Evolutionary conservation across 805 yeast genomes (phyloP).

Genomic region (Yamadazyma tumulicola): DNA sequence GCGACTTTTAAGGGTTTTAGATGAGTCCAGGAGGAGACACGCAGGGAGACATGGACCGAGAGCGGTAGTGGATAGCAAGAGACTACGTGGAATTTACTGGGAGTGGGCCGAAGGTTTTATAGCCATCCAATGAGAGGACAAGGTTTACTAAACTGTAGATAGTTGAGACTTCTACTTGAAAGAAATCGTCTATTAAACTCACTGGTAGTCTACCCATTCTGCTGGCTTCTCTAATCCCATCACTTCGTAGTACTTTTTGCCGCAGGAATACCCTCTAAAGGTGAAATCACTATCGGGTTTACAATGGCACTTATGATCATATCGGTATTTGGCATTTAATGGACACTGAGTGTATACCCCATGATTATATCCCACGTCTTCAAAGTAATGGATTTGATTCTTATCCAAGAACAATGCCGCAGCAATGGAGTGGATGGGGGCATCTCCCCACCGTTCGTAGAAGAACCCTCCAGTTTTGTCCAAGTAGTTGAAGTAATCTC

Average conservation of each 20-base stretch:
- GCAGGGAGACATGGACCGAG: too few species aligned
- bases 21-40: neutral
- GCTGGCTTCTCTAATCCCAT: conserved; percentile 27
- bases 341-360: conserved; percentile 66
- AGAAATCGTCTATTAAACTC: too few species aligned
- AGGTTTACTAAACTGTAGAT: too few species aligned
- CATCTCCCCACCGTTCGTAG: conserved; percentile 92
- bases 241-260: conserved; percentile 28
- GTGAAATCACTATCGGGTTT: conserved; percentile 34
- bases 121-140: too few species aligned
- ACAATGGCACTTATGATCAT: conserved; percentile 33
- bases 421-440: conserved; percentile 81
- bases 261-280: conserved; percentile 22
- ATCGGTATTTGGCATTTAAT: conserved; percentile 24
- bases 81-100: too few species aligned
- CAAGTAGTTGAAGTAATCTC: conserved; percentile 55
- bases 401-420: conserved; percentile 59
- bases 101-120: too few species aligned
- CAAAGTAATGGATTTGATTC: conserved; percentile 65
- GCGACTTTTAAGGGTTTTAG: neutral
- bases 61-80: too few species aligned
- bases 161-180: too few species aligned
- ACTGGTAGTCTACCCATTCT: conserved; percentile 25
- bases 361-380: conserved; percentile 74
- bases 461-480: conserved; percentile 75